These are phyloP conservation scores for Xylariaceae sp. DNA, from an alignment of 2,329 filamentous ascomycete species.

Conservation along the genomic window DNA sequence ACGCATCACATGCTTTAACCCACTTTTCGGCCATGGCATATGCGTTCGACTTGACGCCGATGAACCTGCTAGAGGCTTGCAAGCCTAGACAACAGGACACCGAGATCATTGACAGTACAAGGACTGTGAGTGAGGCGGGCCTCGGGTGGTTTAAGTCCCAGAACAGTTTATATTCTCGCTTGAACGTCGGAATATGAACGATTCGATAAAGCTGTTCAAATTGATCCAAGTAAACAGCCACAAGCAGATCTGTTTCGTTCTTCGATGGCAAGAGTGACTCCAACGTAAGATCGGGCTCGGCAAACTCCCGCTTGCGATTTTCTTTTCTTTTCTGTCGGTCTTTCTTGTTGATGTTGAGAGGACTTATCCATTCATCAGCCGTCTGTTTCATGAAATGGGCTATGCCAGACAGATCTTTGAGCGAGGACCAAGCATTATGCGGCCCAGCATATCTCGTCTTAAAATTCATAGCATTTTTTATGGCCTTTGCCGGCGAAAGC, in stretches of 20 bases:
- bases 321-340: constrained; percentile 51
- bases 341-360: constrained; percentile 53
- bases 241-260: constrained; percentile 46
- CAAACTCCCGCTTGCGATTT: constrained; percentile 48
- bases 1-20: constrained; percentile 53
- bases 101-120: constrained; percentile 57
- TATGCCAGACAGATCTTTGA: constrained; percentile 52
- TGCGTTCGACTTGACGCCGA: constrained; percentile 55
- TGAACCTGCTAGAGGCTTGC: constrained; percentile 50
- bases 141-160: constrained; percentile 47
- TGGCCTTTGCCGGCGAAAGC: constrained; percentile 3
- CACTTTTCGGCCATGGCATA: constrained; percentile 53
- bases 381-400: constrained; percentile 60
- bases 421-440: constrained; percentile 58
- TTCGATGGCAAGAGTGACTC: constrained; percentile 48
- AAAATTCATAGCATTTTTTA: constrained; percentile 55
- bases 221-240: constrained; percentile 50
- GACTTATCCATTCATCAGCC: constrained; percentile 57
- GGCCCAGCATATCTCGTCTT: constrained; percentile 58
- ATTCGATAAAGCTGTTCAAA: constrained; percentile 55
- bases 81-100: constrained; percentile 56
- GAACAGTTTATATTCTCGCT: constrained; percentile 51
- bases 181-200: constrained; percentile 57
- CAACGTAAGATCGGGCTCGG: constrained; percentile 45
- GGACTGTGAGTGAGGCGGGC: constrained; percentile 51